Evolutionary conservation across 78 protist species (phyloP), one percentile per base, ranked within the genome.

Genomic region (Trichosphaerium sp.): DNA sequence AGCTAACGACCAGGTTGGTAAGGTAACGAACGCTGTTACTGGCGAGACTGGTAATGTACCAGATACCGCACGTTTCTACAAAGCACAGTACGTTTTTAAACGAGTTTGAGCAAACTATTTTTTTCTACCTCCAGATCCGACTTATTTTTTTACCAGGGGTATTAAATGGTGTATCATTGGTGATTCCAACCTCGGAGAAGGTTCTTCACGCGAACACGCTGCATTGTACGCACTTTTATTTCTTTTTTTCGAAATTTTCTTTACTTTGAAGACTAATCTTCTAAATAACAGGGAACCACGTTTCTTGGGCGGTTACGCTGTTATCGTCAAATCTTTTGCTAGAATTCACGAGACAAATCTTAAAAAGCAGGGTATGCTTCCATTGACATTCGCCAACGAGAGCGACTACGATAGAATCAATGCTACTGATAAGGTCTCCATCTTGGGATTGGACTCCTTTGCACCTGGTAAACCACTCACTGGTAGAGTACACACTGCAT

Each of bases 331-430:
- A 74, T 68, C 84, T 38, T 93, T 93, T 47, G 97, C 97, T 7
- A 92, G 97, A 62, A 93, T 93, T 61, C 97, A 93, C 83, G 97
- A 92, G 80, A 86, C 94, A 78, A 92, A 92, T 84, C 78, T 92
- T 39, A 92, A 92, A 88, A 92, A 92, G 87, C 94, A 89, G 80
- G 93, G 92, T 54, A 69, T 92, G 75, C 81, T 92, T n/a, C 90
- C 97, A 29, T 78, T 92, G 23, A 89, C 94, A 59, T 92, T 92
- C 40, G 86, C 84, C 54, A 64, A 92, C 82, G 83, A 89, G 34
- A 64, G 83, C 60, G 97, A 92, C 79, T 92, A 92, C 80, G 77
- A 81, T 14, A 38, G 55, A 6, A 73, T 80, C 80, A 39, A 68
- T 37, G 87, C 82, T 62, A 81, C 72, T 26, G 92, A 86, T 80